Percentiles rank a stretch among this genome's conserved stretches.
Conservation (phyloP, 495 filamentous ascomycete species). For the Tuber aestivum region DNA sequence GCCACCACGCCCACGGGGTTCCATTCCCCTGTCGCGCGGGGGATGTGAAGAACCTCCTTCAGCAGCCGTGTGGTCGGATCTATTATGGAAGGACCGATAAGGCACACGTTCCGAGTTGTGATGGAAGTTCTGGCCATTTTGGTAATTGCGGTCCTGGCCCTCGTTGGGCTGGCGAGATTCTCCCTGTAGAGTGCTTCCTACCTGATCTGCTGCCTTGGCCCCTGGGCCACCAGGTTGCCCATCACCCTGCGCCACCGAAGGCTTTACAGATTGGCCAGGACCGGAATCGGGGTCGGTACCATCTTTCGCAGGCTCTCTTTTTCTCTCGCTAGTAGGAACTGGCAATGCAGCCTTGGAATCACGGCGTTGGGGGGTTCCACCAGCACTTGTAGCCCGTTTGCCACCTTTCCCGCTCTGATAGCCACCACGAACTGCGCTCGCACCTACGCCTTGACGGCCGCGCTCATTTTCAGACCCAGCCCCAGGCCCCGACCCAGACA, state of each 20-base stretch:
- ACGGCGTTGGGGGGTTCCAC: slow-evolving; percentile 32
- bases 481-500: slow-evolving; percentile 24
- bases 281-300: slow-evolving; percentile 14
- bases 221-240: slow-evolving; percentile 23
- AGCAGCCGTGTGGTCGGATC: slow-evolving; percentile 21
- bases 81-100: slow-evolving; percentile 26
- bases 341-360: slow-evolving; percentile 33
- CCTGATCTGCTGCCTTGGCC: slow-evolving; percentile 16
- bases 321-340: slow-evolving; percentile 26
- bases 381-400: slow-evolving; percentile 30
- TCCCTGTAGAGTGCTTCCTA: slow-evolving; percentile 19
- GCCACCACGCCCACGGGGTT: slow-evolving; percentile 46
- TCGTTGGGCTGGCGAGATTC: slow-evolving; percentile 22
- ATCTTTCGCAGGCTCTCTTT: slow-evolving; percentile 21
- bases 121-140: slow-evolving; percentile 28
- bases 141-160: slow-evolving; percentile 27
- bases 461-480: slow-evolving; percentile 34
- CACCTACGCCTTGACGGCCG: slow-evolving; percentile 27
- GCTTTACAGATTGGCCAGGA: slow-evolving; percentile 27
- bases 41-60: slow-evolving; percentile 25
- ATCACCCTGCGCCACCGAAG: slow-evolving; percentile 20
- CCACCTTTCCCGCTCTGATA: slow-evolving; percentile 25
- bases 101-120: slow-evolving; percentile 24
- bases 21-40: slow-evolving; percentile 43
- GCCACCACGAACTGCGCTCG: slow-evolving; percentile 20